Evolutionary conservation across 2,329 filamentous ascomycete species (phyloP).

Genomic region (Ophiobolus disseminans): DNA sequence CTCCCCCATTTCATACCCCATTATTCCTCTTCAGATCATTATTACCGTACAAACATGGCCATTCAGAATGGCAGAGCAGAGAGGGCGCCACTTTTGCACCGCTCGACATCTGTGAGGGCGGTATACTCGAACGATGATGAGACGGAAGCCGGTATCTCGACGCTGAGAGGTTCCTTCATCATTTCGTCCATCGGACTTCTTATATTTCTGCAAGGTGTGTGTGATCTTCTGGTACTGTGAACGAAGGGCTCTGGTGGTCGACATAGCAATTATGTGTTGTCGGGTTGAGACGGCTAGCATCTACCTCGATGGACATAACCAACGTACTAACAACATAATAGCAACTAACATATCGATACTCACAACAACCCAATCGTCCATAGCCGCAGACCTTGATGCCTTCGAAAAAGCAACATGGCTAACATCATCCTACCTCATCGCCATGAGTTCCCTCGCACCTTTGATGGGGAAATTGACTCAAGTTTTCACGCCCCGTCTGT

Average conservation of each 20-base stretch:
- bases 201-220: conserved; percentile 69
- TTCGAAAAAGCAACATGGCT: conserved; percentile 81
- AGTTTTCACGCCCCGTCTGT: conserved; percentile 73
- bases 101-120: conserved; percentile 14
- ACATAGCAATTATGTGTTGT: neutral
- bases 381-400: conserved; percentile 76
- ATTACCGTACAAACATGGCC: conserved; percentile 17
- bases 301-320: neutral
- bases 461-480: conserved; percentile 74
- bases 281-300: neutral
- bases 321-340: conserved; percentile 37
- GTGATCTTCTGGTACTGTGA: too few species aligned
- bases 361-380: conserved; percentile 78
- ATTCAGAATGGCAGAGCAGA: conserved; percentile 25
- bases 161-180: conserved; percentile 50
- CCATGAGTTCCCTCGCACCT: conserved; percentile 66
- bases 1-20: neutral
- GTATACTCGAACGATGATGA: conserved; percentile 28
- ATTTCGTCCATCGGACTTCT: conserved; percentile 62
- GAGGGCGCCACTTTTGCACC: conserved; percentile 36
- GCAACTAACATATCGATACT: conserved; percentile 79
- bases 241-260: too few species aligned
- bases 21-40: neutral
- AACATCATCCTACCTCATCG: conserved; percentile 73
- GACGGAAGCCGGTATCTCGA: conserved; percentile 30